phyloP scores from a whole-genome alignment of 2,329 filamentous ascomycete species.

The Rachicladosporium sp. region DNA sequence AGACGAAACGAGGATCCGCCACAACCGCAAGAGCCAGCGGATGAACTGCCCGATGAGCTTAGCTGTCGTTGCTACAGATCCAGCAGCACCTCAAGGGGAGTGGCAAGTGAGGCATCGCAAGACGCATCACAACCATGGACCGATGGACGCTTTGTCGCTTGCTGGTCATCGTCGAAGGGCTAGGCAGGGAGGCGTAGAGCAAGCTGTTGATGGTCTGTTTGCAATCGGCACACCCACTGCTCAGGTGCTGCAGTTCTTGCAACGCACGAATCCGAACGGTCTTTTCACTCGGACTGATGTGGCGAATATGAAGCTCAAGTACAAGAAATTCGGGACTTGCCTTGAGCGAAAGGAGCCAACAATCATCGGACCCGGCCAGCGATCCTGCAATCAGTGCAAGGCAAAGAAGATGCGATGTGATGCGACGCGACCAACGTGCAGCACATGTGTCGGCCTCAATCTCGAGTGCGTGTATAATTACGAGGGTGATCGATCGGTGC shows the following conservation, averaged over 20 bases:
- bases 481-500: too few species aligned
- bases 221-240: conserved; percentile 19
- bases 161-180: conserved; percentile 21
- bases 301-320: conserved; percentile 25
- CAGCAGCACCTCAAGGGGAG: conserved; percentile 17
- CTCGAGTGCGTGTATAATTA: too few species aligned
- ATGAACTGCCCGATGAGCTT: conserved; percentile 23
- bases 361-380: conserved; percentile 2
- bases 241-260: conserved; percentile 21
- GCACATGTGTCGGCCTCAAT: conserved; percentile 25
- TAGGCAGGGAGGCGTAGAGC: conserved; percentile 18
- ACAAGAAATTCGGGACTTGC: conserved; percentile 22
- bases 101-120: conserved; percentile 23
- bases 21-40: conserved; percentile 18
- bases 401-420: conserved; percentile 27
- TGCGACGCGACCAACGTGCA: conserved; percentile 30
- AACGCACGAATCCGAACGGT: conserved; percentile 20
- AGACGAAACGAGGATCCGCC: conserved; percentile 13
- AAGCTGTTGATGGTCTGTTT: conserved; percentile 21
- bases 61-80: conserved; percentile 19
- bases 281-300: conserved; percentile 23
- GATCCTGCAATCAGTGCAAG: conserved; percentile 6
- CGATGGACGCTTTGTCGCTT: conserved; percentile 16
- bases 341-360: conserved; percentile 8
- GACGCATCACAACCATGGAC: conserved; percentile 22